Conservation (phyloP, 1,284 basidiomycete species). For the Irpex sp. region DNA sequence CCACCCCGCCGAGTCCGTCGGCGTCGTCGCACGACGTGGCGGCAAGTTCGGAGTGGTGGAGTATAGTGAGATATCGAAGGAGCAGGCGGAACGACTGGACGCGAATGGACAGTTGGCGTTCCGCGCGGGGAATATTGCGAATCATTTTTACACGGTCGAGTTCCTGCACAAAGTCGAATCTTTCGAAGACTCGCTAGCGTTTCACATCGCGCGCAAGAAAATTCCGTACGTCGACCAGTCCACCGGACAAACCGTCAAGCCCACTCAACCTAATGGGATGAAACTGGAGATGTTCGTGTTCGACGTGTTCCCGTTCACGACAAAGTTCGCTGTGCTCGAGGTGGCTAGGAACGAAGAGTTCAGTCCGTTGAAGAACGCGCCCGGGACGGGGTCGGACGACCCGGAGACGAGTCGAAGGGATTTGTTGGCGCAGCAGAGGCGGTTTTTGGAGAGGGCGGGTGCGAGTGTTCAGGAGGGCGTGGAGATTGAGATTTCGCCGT, state of each 20-base stretch:
- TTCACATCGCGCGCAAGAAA: constrained; percentile 98
- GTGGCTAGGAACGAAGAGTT: constrained; percentile 90
- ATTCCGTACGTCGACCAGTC: constrained; percentile 79
- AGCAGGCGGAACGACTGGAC: constrained; percentile 78
- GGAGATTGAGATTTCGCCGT: constrained; percentile 89
- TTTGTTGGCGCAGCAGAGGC: constrained; percentile 83
- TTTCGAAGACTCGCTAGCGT: constrained; percentile 88
- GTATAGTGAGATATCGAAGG: constrained; percentile 92
- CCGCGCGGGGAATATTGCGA: constrained; percentile 96
- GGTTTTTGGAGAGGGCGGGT: constrained; percentile 81
- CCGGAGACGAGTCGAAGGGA: constrained; percentile 88
- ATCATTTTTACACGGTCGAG: constrained; percentile 93
- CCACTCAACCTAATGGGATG: constrained; percentile 93
- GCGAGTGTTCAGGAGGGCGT: constrained; percentile 64
- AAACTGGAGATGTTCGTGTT: constrained; percentile 99
- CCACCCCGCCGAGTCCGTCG: constrained; percentile 86
- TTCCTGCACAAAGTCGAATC: constrained; percentile 80
- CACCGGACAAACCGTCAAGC: constrained; percentile 68
- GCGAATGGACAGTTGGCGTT: constrained; percentile 75
- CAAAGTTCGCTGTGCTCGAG: constrained; percentile 83
- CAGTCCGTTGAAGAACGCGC: constrained; percentile 95
- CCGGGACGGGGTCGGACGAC: constrained; percentile 90
- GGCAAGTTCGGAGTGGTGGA: constrained; percentile 90
- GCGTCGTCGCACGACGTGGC: constrained; percentile 84
- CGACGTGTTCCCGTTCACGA: constrained; percentile 95